Base-by-base conservation (phyloP, 495 filamentous ascomycete genomes). In the Penicillium daleae region DNA sequence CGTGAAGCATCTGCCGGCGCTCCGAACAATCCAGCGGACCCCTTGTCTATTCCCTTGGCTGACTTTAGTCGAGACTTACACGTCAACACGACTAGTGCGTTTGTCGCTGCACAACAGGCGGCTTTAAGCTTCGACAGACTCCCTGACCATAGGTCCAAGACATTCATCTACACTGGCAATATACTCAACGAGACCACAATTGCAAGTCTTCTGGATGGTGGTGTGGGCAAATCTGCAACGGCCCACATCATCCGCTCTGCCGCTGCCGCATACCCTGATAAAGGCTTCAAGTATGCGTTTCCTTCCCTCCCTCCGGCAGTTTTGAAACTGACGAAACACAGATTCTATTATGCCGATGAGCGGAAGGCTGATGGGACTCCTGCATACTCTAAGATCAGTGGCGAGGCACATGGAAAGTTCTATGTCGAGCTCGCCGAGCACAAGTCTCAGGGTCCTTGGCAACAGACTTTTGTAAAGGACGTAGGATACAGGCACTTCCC, bases 111-210 rank as follows among this genome's bases (percentile, higher is more conserved):
- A 8, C 73, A 81, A 61, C 70, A 81, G 61, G 78, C 81, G 9
- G 76, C 69, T 21, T 21, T 33, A 33, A 7, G 31, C 31, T 33
- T 33, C 31, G 2, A 33, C 2, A 2, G 6, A 33, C 31, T 33
- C 31, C 31, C 31, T 33, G 31, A 33, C 31, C 6, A 3, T 33
- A 33, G 2, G 32, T 66, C 79, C 12, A 73, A 64, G 48, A 79
- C 79, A 1, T 84, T 84, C 65, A 80, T 83, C 55, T 82, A 74
- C 61, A 82, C 80, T 13, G 82, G 82, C 6, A 84, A 84, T 62
- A 74, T 73, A 6, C 62, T 80, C 31, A 7, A 33, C 31, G 2
- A 2, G 31, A 33, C 31, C 6, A 33, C 31, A 2, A 33, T 33
- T 33, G 31, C 31, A 33, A 33, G 6, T 7, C 31, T 33, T 33